These are phyloP conservation scores for Pleurostoma richardsiae DNA, from an alignment of 2,329 filamentous ascomycete species.

Conservation along the genomic window DNA sequence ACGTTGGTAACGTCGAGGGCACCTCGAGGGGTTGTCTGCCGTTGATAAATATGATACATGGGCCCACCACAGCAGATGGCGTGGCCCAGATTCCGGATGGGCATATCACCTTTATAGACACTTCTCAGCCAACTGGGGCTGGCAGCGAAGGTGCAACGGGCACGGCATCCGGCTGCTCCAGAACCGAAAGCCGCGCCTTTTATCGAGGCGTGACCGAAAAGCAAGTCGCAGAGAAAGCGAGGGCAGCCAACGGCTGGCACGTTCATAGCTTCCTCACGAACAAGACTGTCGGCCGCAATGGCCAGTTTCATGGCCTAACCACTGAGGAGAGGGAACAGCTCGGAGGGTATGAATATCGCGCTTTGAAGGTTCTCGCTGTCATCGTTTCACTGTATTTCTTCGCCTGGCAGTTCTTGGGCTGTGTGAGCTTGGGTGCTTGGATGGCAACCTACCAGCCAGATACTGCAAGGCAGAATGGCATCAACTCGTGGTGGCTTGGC, in stretches of 20 bases:
- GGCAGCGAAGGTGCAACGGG: constrained; percentile 1
- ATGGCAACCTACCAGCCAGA: constrained; percentile 46
- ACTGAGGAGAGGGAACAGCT: constrained; percentile 41
- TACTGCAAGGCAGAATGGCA: constrained; percentile 46
- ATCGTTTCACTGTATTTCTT: constrained; percentile 46
- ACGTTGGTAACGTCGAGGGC: background rate
- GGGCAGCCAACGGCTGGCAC: constrained; percentile 13
- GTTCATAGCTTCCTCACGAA: constrained; percentile 20
- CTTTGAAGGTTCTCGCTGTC: constrained; percentile 40
- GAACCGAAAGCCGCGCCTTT: background rate
- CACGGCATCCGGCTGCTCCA: constrained; percentile 1
- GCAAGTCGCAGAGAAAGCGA: background rate
- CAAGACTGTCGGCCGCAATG: constrained; percentile 34
- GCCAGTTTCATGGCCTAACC: constrained; percentile 41
- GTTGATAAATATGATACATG: no score
- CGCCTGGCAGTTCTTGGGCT: constrained; percentile 32
- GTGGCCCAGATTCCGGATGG: background rate
- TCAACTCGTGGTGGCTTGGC: constrained; percentile 64
- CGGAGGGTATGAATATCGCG: constrained; percentile 48
- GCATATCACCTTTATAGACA: constrained; percentile 4
- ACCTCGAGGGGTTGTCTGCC: no score
- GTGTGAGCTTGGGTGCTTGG: constrained; percentile 42
- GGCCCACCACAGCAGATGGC: background rate
- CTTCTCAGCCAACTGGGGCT: background rate
- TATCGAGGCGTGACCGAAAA: background rate